Conservation (phyloP, 2,329 filamentous ascomycete species). For the Neophaeococcomyces mojaviensis region DNA sequence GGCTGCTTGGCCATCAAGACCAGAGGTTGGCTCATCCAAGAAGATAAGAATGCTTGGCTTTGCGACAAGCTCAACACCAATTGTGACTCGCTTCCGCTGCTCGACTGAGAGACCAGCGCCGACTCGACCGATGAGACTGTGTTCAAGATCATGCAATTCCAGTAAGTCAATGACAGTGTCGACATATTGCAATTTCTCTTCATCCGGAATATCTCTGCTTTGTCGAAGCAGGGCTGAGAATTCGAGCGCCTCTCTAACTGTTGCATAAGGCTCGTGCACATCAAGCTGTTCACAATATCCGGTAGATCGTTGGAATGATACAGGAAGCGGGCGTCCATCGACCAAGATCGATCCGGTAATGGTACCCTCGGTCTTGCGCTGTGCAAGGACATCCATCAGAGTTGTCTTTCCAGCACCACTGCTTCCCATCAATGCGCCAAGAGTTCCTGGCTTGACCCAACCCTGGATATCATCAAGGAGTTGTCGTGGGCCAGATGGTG, state of each 20-base stretch:
- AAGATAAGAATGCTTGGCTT: conserved; percentile 61
- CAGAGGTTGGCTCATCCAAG: conserved; percentile 63
- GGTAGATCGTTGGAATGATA: conserved; percentile 58
- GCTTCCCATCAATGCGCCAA: conserved; percentile 71
- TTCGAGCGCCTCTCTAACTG: conserved; percentile 57
- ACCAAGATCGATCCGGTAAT: conserved; percentile 59
- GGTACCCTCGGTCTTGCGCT: conserved; percentile 59
- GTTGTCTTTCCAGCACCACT: conserved; percentile 71
- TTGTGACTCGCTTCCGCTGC: conserved; percentile 62
- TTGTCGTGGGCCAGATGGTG: conserved; percentile 45
- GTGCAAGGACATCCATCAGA: conserved; percentile 65
- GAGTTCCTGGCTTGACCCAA: conserved; percentile 68
- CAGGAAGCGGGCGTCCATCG: conserved; percentile 52
- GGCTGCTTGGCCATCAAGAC: conserved; percentile 60
- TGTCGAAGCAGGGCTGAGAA: conserved; percentile 60
- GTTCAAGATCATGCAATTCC: conserved; percentile 55
- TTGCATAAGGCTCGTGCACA: conserved; percentile 59
- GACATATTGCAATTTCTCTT: conserved; percentile 58
- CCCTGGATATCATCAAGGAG: conserved; percentile 63
- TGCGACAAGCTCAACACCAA: conserved; percentile 63
- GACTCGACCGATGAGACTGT: conserved; percentile 50
- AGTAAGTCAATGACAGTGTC: conserved; percentile 57
- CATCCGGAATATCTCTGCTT: conserved; percentile 40
- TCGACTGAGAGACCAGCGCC: conserved; percentile 50
- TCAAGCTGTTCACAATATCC: conserved; percentile 65